A percentile compares a stretch with the other conserved stretches of the same genome.
These are phyloP conservation scores for Macrophomina tecta DNA, from an alignment of 2,329 filamentous ascomycete species.

Conservation along the genomic window DNA sequence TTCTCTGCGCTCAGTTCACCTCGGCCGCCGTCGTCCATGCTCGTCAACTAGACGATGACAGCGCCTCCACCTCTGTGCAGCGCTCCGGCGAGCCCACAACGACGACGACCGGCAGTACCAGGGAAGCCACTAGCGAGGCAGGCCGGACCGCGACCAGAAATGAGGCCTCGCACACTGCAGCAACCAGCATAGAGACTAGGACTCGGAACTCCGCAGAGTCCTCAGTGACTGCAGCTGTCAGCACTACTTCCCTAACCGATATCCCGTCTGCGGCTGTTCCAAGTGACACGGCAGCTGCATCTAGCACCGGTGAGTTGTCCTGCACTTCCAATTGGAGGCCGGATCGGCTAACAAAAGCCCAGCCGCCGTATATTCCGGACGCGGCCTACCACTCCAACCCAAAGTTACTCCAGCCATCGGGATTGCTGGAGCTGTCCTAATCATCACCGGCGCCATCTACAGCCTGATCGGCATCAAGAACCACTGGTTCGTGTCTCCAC, in stretches of 20 bases:
- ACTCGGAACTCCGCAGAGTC: slow-evolving; percentile 16
- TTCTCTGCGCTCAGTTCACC: not conserved
- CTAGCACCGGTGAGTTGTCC: slow-evolving; percentile 33
- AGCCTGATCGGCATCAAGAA: slow-evolving; percentile 83
- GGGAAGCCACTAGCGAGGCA: slow-evolving; percentile 2
- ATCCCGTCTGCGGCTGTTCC: slow-evolving; percentile 33
- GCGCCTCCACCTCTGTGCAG: not conserved
- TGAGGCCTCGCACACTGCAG: not conserved
- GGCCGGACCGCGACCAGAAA: not conserved
- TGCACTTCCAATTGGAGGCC: slow-evolving; percentile 5
- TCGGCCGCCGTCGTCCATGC: slow-evolving; percentile 11
- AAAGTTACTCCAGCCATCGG: slow-evolving; percentile 80
- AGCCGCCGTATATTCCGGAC: slow-evolving; percentile 25
- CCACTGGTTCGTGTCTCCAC: slow-evolving; percentile 57
- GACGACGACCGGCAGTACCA: not conserved
- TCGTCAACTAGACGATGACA: not conserved
- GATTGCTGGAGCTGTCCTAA: slow-evolving; percentile 76
- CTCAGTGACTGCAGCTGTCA: slow-evolving; percentile 5
- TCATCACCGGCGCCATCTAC: slow-evolving; percentile 74
- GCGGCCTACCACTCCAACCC: slow-evolving; percentile 72
- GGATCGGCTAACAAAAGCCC: slow-evolving; percentile 6
- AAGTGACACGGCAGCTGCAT: slow-evolving; percentile 33
- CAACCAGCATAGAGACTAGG: slow-evolving; percentile 1
- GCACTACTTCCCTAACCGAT: slow-evolving; percentile 29
- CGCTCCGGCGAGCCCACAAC: not conserved